phyloP scores from a whole-genome alignment of 2,329 filamentous ascomycete genomes.

The Pseudocercospora fuligena region DNA sequence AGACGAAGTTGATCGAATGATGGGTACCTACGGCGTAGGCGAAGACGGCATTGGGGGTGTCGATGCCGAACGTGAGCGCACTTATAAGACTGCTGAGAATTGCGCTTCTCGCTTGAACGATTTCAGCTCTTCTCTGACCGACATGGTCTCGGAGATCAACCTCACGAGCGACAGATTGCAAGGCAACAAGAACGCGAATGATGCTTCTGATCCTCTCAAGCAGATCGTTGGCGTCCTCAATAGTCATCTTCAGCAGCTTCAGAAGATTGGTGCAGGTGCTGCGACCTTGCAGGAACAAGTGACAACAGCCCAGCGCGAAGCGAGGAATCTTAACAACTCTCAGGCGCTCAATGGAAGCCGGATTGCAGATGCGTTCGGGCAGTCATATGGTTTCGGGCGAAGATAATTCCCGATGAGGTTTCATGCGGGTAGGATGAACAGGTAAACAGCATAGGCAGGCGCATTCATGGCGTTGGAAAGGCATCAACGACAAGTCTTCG shows the following conservation, averaged over 20 bases:
- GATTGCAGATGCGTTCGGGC: slow-evolving; percentile 86
- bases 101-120: slow-evolving; percentile 88
- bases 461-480: neutral
- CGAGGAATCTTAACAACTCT: slow-evolving; percentile 60
- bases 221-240: slow-evolving; percentile 97
- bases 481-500: neutral
- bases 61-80: slow-evolving; percentile 93
- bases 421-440: neutral
- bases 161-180: slow-evolving; percentile 82
- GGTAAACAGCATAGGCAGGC: neutral
- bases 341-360: slow-evolving; percentile 55
- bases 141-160: slow-evolving; percentile 99
- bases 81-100: slow-evolving; percentile 92
- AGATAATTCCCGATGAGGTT: slow-evolving; percentile 44
- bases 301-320: slow-evolving; percentile 77
- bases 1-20: slow-evolving; percentile 85
- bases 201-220: slow-evolving; percentile 66
- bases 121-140: slow-evolving; percentile 87
- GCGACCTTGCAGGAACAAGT: slow-evolving; percentile 83
- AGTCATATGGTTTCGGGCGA: slow-evolving; percentile 76
- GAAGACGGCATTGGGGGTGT: slow-evolving; percentile 70
- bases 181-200: slow-evolving; percentile 66
- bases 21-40: slow-evolving; percentile 69
- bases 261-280: slow-evolving; percentile 89
- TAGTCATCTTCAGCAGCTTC: slow-evolving; percentile 85